phyloP scores from a whole-genome alignment of 2,329 filamentous ascomycete species.

The Stachybotrys chartarum region DNA sequence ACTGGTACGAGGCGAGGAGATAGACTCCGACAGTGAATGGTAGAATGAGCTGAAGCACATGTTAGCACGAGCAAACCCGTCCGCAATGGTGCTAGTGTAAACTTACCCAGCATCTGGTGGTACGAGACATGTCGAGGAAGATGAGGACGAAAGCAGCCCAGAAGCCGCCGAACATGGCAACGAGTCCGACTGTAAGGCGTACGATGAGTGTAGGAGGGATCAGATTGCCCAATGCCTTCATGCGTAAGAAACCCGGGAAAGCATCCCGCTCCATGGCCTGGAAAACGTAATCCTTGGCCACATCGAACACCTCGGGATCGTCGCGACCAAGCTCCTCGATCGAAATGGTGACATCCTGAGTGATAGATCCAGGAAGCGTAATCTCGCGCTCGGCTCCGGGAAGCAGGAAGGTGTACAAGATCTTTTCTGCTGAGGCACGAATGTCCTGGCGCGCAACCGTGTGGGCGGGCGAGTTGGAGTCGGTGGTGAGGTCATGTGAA shows the following conservation, averaged over 20 bases:
- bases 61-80: slow-evolving; percentile 8
- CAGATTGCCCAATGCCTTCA: slow-evolving; percentile 92
- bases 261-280: slow-evolving; percentile 99
- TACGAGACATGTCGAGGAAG: slow-evolving; percentile 71
- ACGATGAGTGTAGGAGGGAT: slow-evolving; percentile 86
- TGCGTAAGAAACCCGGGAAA: slow-evolving; percentile 92
- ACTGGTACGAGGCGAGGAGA: slow-evolving; percentile 84
- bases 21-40: slow-evolving; percentile 92
- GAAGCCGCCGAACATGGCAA: slow-evolving; percentile 80
- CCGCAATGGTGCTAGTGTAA: slow-evolving; percentile 9
- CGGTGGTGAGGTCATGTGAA: slow-evolving; percentile 55
- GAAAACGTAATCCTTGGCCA: slow-evolving; percentile 98
- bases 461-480: slow-evolving; percentile 77
- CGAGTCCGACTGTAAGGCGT: slow-evolving; percentile 75
- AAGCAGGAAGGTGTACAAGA: slow-evolving; percentile 94
- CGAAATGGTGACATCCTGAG: slow-evolving; percentile 74
- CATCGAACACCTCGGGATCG: slow-evolving; percentile 94
- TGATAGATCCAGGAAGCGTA: slow-evolving; percentile 80
- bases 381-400: slow-evolving; percentile 97
- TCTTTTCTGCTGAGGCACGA: slow-evolving; percentile 90
- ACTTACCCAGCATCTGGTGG: slow-evolving; percentile 77
- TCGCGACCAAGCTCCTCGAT: slow-evolving; percentile 90
- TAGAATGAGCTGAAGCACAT: slow-evolving; percentile 53
- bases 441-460: slow-evolving; percentile 86
- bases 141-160: slow-evolving; percentile 94